A percentile compares a stretch with the other conserved stretches of the same genome.
Conservation (phyloP, 495 filamentous ascomycete species). For the Hypoxylon crocopeplum region DNA sequence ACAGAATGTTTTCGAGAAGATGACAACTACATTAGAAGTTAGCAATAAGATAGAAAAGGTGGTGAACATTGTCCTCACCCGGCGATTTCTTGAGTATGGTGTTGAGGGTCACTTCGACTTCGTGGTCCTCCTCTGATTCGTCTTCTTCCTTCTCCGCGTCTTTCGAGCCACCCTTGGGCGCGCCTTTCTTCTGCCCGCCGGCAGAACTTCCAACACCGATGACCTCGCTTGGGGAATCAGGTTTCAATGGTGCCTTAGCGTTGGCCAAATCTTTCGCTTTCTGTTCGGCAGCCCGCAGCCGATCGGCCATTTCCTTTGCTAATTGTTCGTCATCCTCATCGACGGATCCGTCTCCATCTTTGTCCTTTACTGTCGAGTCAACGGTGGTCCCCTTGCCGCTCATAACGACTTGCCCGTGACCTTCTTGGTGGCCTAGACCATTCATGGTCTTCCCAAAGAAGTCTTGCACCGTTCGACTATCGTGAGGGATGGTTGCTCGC, state of each 20-base stretch:
- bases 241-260: conserved; percentile 60
- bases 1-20: conserved; percentile 96
- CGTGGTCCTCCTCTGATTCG: conserved; percentile 61
- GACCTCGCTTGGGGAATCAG: conserved; percentile 53
- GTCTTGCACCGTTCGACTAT: conserved; percentile 50
- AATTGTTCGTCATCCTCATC: conserved; percentile 53
- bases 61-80: conserved; percentile 58
- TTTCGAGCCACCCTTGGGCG: conserved; percentile 29
- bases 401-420: conserved; percentile 42
- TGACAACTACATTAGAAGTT: conserved; percentile 70
- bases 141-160: conserved; percentile 49
- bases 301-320: conserved; percentile 51
- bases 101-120: conserved; percentile 69
- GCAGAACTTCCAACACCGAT: conserved; percentile 64
- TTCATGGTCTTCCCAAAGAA: conserved; percentile 64
- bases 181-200: conserved; percentile 65
- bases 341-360: conserved; percentile 51
- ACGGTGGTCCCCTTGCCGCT: conserved; percentile 40
- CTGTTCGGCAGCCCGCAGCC: conserved; percentile 57
- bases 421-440: conserved; percentile 50
- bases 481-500: conserved; percentile 43
- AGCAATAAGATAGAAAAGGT: background rate
- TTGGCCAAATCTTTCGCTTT: conserved; percentile 63
- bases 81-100: conserved; percentile 80
- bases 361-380: conserved; percentile 43